Percentiles rank a stretch among this genome's conserved stretches.
Conservation (phyloP, 2,329 filamentous ascomycete genomes). For the Ophiostoma pallidulum region DNA sequence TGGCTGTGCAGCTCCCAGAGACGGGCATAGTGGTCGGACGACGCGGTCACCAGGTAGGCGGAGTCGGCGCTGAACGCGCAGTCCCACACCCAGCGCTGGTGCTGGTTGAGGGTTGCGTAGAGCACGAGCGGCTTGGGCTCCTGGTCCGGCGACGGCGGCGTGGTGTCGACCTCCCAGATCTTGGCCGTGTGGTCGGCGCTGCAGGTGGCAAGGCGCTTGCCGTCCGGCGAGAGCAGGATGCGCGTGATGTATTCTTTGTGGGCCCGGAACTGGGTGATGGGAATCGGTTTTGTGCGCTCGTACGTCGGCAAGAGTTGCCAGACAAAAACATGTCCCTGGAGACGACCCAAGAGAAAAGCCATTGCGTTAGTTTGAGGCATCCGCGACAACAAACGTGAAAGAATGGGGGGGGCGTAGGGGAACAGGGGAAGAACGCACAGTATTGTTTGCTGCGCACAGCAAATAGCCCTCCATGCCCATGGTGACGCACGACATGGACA, state of each 20-base stretch:
- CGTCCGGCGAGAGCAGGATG: constrained; percentile 82
- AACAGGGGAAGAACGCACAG: constrained; percentile 44
- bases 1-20: constrained; percentile 84
- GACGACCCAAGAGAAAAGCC: too few relatives aligned
- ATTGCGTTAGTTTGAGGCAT: too few relatives aligned
- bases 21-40: constrained; percentile 85
- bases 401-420: not conserved
- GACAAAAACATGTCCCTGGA: constrained; percentile 94
- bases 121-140: constrained; percentile 59
- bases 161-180: constrained; percentile 89
- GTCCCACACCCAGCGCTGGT: constrained; percentile 97
- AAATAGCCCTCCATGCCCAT: constrained; percentile 90
- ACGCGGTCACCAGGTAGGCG: constrained; percentile 87
- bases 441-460: constrained; percentile 87
- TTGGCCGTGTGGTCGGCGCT: constrained; percentile 88
- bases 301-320: constrained; percentile 84
- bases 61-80: constrained; percentile 91
- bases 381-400: not conserved
- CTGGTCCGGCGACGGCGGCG: constrained; percentile 31
- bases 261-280: constrained; percentile 79
- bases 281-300: constrained; percentile 74
- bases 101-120: constrained; percentile 77
- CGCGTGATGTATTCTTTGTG: constrained; percentile 91
- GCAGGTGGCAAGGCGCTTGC: constrained; percentile 89
- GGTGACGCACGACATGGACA: constrained; percentile 86